A percentile compares a stretch with the other conserved stretches of the same genome.
Evolutionary conservation across 345 rosid genomes (phyloP).

Genomic region (Lenwebbia sp.): DNA sequence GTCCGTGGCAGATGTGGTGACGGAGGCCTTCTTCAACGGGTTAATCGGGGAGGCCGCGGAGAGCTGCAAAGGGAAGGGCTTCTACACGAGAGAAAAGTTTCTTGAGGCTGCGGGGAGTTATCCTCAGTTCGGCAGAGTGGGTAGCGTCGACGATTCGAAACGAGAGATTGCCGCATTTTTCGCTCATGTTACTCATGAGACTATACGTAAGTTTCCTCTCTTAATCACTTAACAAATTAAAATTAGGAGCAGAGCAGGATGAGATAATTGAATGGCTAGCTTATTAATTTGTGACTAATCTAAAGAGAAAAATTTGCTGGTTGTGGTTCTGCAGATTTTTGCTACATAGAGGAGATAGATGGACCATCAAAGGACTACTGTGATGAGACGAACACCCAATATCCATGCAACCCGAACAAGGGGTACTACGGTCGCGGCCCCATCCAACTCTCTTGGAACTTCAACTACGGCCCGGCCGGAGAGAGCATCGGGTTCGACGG

Average conservation of each 20-base stretch:
- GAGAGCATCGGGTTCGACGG: slow-evolving; percentile 37
- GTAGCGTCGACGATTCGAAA: slow-evolving; percentile 22
- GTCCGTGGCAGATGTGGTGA: slow-evolving; percentile 18
- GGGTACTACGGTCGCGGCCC: slow-evolving; percentile 60
- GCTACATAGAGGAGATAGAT: slow-evolving; percentile 44
- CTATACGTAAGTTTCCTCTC: slow-evolving; percentile 17
- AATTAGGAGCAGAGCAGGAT: neutral
- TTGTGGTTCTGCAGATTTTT: slow-evolving; percentile 25
- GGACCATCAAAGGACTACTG: slow-evolving; percentile 38
- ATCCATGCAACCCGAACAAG: slow-evolving; percentile 44
- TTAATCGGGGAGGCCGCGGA: slow-evolving; percentile 17
- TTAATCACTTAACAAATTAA: neutral
- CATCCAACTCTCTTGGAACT: slow-evolving; percentile 55
- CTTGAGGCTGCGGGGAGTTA: slow-evolving; percentile 12
- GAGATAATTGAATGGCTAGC: neutral
- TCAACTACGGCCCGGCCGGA: slow-evolving; percentile 61
- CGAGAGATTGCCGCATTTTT: slow-evolving; percentile 46
- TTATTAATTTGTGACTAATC: neutral
- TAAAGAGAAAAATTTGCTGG: neutral
- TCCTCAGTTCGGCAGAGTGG: slow-evolving; percentile 20
- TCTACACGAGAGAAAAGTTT: slow-evolving; percentile 28
- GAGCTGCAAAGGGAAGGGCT: slow-evolving; percentile 21
- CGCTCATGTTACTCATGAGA: slow-evolving; percentile 40
- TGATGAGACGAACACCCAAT: slow-evolving; percentile 21
- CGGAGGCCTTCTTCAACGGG: slow-evolving; percentile 24